Evolutionary conservation across 352 stramenopile species (phyloP), one percentile per base, ranked within the genome.

Genomic region (Phytopythium helicoides): DNA sequence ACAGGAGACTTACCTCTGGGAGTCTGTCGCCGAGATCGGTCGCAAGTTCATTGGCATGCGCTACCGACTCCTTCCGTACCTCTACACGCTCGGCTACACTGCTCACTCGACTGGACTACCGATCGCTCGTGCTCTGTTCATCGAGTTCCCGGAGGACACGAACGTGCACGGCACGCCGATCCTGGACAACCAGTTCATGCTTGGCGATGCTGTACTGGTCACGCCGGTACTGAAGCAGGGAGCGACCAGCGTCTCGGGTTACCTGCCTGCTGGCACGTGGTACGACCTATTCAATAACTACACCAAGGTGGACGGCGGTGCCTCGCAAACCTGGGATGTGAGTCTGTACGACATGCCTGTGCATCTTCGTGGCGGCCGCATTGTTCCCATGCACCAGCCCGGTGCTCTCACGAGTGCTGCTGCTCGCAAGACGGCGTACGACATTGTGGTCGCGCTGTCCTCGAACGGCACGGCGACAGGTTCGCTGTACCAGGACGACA

Each of bases 41-140:
- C 61, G 68, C 28, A 79, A 81, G 44, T 86, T 87, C 65, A 72
- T 95, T 28, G 61, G 66, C 38, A 61, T 86, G 63, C 76, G 86
- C 33, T 92, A 93, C 55, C 73, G 62, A 16, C 62, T 93, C 2
- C 54, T 95, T 35, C 86, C 86, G 21, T 91, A 89, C 56, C 54
- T 91, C 12, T 93, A 93, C 62, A 89, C 86, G 26, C 65, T 89
- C 31, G 77, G 86, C 6, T 88, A 86, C 36, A 56, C 81, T 19
- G 76, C 79, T 6, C 56, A 86, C 33, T 23, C 50, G 0, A 48
- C 60, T 4, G 82, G 81, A 23, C 22, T 59, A 11, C 73, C 76
- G 0, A 87, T 88, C 54, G 68, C 66, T 19, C 72, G 76, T 11
- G 58, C 78, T 10, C 52, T 92, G 18, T 76, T 86, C 40, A 73